These are phyloP conservation scores for Colletotrichum aenigma DNA, from an alignment of 2,329 filamentous ascomycete genomes.

Conservation along the genomic window DNA sequence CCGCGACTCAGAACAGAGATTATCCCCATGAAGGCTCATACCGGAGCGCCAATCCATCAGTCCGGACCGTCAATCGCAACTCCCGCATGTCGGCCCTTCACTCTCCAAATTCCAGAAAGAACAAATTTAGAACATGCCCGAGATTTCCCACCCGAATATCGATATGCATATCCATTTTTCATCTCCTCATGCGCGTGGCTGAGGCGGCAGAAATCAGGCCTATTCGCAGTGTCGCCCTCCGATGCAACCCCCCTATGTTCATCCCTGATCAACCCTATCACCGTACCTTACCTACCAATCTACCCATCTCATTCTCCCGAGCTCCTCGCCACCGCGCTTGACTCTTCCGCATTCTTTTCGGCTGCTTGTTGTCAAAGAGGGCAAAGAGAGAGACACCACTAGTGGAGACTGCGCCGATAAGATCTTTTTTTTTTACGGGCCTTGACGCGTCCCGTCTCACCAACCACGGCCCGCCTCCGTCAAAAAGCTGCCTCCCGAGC, in stretches of 20 bases:
- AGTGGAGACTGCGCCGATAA: not conserved
- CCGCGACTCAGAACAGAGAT: not conserved
- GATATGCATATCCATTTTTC: conserved; percentile 8
- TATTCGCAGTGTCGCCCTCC: not conserved
- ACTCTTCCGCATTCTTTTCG: not conserved
- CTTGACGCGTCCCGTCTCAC: conserved; percentile 12
- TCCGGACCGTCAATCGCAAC: not conserved
- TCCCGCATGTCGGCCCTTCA: not conserved
- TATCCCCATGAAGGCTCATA: conserved; percentile 4
- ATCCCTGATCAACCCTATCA: not conserved
- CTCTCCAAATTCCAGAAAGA: not conserved
- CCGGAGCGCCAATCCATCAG: not conserved
- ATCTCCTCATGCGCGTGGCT: conserved; percentile 12
- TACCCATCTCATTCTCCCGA: not conserved
- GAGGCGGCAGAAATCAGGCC: not conserved
- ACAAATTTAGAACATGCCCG: conserved; percentile 15
- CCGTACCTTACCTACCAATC: not conserved
- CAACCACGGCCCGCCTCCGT: not conserved
- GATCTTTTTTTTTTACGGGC: not conserved
- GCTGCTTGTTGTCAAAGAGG: not conserved
- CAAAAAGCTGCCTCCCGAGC: not conserved
- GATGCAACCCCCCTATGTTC: conserved; percentile 10
- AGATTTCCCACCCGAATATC: conserved; percentile 11
- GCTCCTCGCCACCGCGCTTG: not conserved
- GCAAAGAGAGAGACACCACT: not conserved